A percentile compares a stretch with the other conserved stretches of the same genome.
phyloP scores from a whole-genome alignment of 2,329 filamentous ascomycete genomes.

The Aspergillus caelatus region DNA sequence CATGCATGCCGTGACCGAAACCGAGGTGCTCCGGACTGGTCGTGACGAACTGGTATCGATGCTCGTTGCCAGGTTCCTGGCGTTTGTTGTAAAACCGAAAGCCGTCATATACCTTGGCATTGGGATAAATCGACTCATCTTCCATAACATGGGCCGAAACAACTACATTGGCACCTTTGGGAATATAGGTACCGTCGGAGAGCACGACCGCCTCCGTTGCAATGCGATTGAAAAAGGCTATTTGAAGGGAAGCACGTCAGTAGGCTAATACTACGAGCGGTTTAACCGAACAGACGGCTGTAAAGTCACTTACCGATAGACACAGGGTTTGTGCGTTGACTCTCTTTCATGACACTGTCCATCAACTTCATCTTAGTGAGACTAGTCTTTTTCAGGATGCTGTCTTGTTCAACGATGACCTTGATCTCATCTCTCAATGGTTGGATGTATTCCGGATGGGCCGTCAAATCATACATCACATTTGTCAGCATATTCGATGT shows the following conservation, averaged over 20 bases:
- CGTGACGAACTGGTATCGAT: conserved; percentile 33
- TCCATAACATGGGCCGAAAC: conserved; percentile 31
- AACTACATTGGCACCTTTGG: conserved; percentile 29
- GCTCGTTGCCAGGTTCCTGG: conserved; percentile 32
- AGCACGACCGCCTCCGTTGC: conserved; percentile 26
- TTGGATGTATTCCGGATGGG: conserved; percentile 54
- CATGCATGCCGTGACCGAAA: conserved; percentile 42
- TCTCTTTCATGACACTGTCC: conserved; percentile 41
- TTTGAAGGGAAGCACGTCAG: not conserved
- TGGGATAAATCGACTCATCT: conserved; percentile 31
- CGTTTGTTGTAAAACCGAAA: conserved; percentile 38
- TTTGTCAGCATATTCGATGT: conserved; percentile 46
- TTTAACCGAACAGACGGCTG: not conserved
- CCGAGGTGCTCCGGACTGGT: conserved; percentile 33
- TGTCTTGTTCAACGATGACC: conserved; percentile 45
- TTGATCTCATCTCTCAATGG: conserved; percentile 57
- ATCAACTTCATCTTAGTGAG: conserved; percentile 37
- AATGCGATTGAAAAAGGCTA: conserved; percentile 26
- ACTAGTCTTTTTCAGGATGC: conserved; percentile 37
- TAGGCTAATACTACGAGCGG: not conserved
- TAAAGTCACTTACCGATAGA: conserved; percentile 24
- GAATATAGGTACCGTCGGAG: conserved; percentile 34
- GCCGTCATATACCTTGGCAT: conserved; percentile 36
- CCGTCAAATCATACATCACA: conserved; percentile 56
- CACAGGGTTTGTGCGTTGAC: conserved; percentile 32